phyloP scores from a whole-genome alignment of 2,329 filamentous ascomycete genomes.

The Fusarium buxicola region DNA sequence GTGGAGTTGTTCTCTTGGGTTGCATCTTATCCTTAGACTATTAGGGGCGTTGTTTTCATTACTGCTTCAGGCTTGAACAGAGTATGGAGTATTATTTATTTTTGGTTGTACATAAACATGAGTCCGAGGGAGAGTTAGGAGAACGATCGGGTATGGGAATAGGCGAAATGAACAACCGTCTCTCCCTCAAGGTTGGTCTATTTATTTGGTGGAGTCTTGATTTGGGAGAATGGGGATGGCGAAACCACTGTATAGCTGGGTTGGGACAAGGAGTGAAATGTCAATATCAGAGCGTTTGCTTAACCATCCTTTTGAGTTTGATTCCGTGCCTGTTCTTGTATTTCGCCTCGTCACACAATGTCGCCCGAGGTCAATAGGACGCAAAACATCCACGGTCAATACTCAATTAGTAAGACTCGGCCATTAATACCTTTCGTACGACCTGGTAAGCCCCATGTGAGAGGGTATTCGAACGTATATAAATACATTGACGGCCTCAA shows the following conservation, averaged over 20 bases:
- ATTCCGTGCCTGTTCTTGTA: neutral
- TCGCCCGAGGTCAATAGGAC: too few relatives aligned
- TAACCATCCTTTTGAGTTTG: neutral
- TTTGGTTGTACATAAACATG: conserved; percentile 29
- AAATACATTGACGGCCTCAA: conserved; percentile 38
- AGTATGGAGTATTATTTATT: conserved; percentile 10
- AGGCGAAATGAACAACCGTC: conserved; percentile 12
- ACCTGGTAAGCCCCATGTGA: conserved; percentile 22
- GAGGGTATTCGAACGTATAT: conserved; percentile 43
- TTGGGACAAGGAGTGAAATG: conserved; percentile 29
- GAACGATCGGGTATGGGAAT: conserved; percentile 18
- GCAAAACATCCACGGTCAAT: too few relatives aligned
- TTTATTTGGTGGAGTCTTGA: conserved; percentile 33
- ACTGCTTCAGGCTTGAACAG: conserved; percentile 19
- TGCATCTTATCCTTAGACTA: conserved; percentile 28
- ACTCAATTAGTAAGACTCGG: neutral
- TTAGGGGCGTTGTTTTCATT: conserved; percentile 27
- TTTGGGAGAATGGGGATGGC: conserved; percentile 21
- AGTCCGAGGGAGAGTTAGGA: conserved; percentile 11
- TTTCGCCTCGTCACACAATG: too few relatives aligned
- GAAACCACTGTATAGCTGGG: conserved; percentile 36
- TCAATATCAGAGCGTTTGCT: conserved; percentile 31
- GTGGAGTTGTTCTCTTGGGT: conserved; percentile 7
- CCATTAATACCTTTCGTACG: conserved; percentile 14
- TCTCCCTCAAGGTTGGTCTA: conserved; percentile 22